These are phyloP conservation scores for Spirogloea muscicola DNA, from an alignment of 139 green algal species.

Conservation along the genomic window DNA sequence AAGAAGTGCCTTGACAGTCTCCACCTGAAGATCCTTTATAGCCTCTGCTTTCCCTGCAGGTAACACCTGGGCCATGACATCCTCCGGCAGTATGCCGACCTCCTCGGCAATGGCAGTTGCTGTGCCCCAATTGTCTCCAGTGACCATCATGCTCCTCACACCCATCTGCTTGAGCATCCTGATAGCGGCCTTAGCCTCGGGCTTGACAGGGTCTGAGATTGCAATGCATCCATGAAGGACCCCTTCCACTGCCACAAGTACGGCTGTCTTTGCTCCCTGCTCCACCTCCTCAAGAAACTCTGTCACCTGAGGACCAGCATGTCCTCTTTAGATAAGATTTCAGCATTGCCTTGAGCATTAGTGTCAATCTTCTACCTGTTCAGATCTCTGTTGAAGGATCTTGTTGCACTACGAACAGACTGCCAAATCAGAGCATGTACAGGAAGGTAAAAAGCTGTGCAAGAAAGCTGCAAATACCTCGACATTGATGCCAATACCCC, in stretches of 20 bases:
- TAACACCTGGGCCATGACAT: constrained; percentile 63
- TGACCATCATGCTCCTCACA: constrained; percentile 62
- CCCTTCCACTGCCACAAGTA: constrained; percentile 64
- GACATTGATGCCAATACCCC: constrained; percentile 7
- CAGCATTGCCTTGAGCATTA: constrained; percentile 44
- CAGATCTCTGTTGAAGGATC: too few relatives aligned
- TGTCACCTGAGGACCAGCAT: constrained; percentile 24
- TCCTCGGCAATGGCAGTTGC: constrained; percentile 64
- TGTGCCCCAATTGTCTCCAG: constrained; percentile 84
- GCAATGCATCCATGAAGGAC: constrained; percentile 61
- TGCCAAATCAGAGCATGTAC: too few relatives aligned
- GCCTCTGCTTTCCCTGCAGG: constrained; percentile 65
- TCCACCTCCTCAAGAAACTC: constrained; percentile 44
- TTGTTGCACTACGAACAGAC: too few relatives aligned
- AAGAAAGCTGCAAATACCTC: too few relatives aligned
- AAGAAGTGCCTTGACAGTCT: too few relatives aligned
- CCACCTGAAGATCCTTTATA: constrained; percentile 54
- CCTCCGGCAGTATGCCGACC: constrained; percentile 24
- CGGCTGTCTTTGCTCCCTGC: constrained; percentile 57
- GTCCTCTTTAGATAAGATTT: constrained; percentile 35
- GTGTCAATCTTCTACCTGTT: too few relatives aligned
- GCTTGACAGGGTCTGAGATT: constrained; percentile 85
- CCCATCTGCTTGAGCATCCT: constrained; percentile 54
- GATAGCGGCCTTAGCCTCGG: constrained; percentile 81
- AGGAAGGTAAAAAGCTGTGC: too few relatives aligned